These are phyloP conservation scores for Parmelia sp. DNA, from an alignment of 495 filamentous ascomycete species.

Conservation along the genomic window DNA sequence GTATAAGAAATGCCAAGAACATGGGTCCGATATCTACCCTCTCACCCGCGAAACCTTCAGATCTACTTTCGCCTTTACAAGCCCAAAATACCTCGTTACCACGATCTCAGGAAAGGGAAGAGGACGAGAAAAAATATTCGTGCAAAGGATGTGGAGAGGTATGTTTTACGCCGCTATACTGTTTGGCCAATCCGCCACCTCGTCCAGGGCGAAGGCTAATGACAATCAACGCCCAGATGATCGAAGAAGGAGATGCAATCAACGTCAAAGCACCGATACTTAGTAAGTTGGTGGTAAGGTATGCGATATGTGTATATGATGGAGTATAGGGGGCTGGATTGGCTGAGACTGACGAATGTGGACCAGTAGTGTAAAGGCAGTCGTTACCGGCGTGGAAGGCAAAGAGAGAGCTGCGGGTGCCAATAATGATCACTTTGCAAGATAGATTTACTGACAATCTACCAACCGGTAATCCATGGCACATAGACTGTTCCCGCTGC, in stretches of 20 bases:
- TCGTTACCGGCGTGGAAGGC: too few relatives aligned
- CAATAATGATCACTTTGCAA: constrained; percentile 11
- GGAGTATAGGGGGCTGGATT: too few relatives aligned
- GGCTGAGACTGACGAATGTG: too few relatives aligned
- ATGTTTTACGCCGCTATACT: constrained; percentile 29
- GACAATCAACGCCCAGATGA: constrained; percentile 52
- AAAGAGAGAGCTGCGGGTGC: too few relatives aligned
- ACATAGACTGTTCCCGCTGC: constrained; percentile 98
- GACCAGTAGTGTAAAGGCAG: too few relatives aligned
- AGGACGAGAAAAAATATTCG: constrained; percentile 78
- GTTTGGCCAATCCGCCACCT: constrained; percentile 19
- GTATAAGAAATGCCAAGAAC: neutral
- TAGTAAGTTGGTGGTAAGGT: too few relatives aligned
- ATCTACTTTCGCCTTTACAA: neutral
- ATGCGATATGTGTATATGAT: too few relatives aligned
- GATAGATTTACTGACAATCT: constrained; percentile 23
- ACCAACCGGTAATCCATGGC: constrained; percentile 94
- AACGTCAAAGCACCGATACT: too few relatives aligned
- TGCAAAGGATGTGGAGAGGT: constrained; percentile 99
- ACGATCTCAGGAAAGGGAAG: constrained; percentile 39
- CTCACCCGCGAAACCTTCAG: neutral
- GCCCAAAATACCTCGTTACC: neutral
- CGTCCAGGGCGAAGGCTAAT: constrained; percentile 14
- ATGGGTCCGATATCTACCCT: neutral
- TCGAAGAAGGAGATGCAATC: too few relatives aligned